A percentile compares a stretch with the other conserved stretches of the same genome.
Conservation (phyloP, 257 asterid genomes). For the Fraxinus pennsylvanica region DNA sequence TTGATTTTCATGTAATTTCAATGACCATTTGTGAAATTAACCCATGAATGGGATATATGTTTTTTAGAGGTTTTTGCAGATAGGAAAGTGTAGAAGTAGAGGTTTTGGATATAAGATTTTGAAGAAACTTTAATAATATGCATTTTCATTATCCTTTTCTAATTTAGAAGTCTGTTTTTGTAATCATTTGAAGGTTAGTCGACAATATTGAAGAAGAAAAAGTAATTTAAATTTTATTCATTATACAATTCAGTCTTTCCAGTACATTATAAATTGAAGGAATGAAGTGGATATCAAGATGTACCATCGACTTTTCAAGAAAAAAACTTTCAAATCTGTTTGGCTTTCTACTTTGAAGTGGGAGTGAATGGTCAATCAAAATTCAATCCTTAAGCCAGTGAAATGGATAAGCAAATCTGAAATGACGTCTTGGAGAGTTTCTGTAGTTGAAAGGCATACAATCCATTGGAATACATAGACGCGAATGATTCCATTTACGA, state of each 20-base stretch:
- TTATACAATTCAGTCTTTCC: background rate
- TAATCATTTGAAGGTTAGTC: background rate
- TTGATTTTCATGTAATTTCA: no score
- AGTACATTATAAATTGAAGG: background rate
- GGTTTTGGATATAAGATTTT: background rate
- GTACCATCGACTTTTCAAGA: background rate
- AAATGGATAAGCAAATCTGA: background rate
- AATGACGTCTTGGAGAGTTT: no score
- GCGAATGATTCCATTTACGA: no score
- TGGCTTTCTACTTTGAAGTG: background rate
- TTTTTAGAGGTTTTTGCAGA: background rate
- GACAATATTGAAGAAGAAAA: no score
- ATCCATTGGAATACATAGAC: no score
- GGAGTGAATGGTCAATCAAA: background rate
- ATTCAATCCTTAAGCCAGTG: background rate
- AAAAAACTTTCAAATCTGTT: background rate
- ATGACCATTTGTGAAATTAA: no score
- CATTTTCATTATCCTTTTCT: background rate
- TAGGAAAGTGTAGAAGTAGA: background rate
- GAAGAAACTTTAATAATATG: background rate
- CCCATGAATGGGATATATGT: background rate
- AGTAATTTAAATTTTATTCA: no score
- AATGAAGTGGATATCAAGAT: background rate
- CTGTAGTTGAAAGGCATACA: no score
- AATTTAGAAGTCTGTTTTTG: conserved; percentile 1